These are phyloP conservation scores for Scutellaria minor DNA, from an alignment of 257 asterid species.

Conservation along the genomic window DNA sequence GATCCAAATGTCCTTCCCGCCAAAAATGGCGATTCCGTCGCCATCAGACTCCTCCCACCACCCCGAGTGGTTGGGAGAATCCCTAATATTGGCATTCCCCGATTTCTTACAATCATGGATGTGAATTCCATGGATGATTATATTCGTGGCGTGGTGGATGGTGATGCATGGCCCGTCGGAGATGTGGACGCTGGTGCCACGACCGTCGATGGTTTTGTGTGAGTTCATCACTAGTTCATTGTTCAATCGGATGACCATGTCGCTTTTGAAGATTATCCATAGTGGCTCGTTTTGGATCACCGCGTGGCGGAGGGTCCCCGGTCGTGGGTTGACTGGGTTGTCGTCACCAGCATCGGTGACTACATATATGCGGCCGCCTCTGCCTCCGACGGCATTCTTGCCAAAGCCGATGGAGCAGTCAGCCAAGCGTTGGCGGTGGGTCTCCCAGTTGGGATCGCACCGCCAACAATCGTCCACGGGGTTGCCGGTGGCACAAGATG, in stretches of 20 bases:
- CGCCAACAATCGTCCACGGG: slow-evolving; percentile 92
- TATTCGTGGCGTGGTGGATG: slow-evolving; percentile 54
- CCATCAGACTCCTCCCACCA: slow-evolving; percentile 73
- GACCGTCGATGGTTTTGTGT: slow-evolving; percentile 78
- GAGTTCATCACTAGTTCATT: slow-evolving; percentile 73
- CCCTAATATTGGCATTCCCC: slow-evolving; percentile 58
- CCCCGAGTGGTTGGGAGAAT: slow-evolving; percentile 70
- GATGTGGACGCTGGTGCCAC: slow-evolving; percentile 76
- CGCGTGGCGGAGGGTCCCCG: slow-evolving; percentile 80
- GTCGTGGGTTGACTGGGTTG: slow-evolving; percentile 65
- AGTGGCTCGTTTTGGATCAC: slow-evolving; percentile 73
- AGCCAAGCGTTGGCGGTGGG: slow-evolving; percentile 69
- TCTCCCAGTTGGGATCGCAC: slow-evolving; percentile 66
- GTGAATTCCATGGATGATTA: slow-evolving; percentile 74
- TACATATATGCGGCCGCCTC: slow-evolving; percentile 59
- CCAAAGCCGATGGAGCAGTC: slow-evolving; percentile 89
- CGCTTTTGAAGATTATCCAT: slow-evolving; percentile 71
- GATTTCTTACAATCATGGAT: slow-evolving; percentile 68
- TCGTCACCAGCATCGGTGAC: slow-evolving; percentile 71
- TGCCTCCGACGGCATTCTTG: slow-evolving; percentile 67
- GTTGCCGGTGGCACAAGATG: slow-evolving; percentile 73
- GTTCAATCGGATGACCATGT: slow-evolving; percentile 68
- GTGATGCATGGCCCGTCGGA: slow-evolving; percentile 76
- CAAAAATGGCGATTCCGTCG: slow-evolving; percentile 67
- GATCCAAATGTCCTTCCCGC: slow-evolving; percentile 62